phyloP scores from a whole-genome alignment of 345 rosid genomes.

The Linum usitatissimum region DNA sequence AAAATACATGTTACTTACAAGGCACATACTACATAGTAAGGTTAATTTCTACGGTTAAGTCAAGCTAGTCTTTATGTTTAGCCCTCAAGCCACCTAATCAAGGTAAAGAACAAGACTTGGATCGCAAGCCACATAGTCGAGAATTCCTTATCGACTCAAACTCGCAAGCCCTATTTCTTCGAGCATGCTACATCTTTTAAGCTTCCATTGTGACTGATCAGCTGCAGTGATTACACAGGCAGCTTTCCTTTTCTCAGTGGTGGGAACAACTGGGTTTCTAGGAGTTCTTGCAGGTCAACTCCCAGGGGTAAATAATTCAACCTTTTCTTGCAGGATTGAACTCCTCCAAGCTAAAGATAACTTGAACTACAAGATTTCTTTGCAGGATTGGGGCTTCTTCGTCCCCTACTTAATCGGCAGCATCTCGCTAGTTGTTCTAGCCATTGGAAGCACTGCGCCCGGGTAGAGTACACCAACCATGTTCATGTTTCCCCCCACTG shows the following conservation, averaged over 20 bases:
- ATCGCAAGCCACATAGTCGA: too few species aligned
- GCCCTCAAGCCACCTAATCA: too few species aligned
- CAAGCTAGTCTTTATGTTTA: too few species aligned
- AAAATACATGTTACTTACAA: too few species aligned
- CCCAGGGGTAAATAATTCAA: slow-evolving; percentile 54
- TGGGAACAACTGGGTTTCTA: slow-evolving; percentile 69
- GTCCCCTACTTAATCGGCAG: slow-evolving; percentile 86
- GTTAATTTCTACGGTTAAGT: too few species aligned
- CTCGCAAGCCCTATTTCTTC: slow-evolving; percentile 13
- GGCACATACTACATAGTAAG: too few species aligned
- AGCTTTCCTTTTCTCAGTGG: slow-evolving; percentile 85
- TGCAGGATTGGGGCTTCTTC: slow-evolving; percentile 97
- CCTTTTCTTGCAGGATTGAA: not conserved
- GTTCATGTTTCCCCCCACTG: too few species aligned
- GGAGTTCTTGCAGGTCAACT: slow-evolving; percentile 85
- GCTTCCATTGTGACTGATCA: not conserved
- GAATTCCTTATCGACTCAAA: too few species aligned
- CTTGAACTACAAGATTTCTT: not conserved
- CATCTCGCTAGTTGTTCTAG: slow-evolving; percentile 75
- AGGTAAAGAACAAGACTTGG: too few species aligned
- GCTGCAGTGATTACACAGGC: slow-evolving; percentile 33
- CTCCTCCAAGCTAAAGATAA: not conserved
- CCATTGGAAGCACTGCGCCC: slow-evolving; percentile 74
- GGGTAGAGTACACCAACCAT: slow-evolving; percentile 37
- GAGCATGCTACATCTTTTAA: slow-evolving; percentile 12